These are phyloP conservation scores for Mycena crocata DNA, from an alignment of 768 basidiomycete species.

Conservation along the genomic window DNA sequence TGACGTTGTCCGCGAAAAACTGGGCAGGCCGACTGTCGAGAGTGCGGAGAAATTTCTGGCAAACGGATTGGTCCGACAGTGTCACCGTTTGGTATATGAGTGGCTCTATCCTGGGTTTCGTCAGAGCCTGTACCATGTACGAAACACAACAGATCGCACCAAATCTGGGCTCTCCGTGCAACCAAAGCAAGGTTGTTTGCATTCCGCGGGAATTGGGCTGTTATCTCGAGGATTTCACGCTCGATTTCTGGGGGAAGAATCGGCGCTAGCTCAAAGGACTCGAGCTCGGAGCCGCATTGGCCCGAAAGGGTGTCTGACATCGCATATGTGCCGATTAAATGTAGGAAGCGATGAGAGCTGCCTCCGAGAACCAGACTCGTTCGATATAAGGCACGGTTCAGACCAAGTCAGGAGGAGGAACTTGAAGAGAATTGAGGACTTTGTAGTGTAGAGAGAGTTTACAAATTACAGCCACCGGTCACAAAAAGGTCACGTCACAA, in stretches of 20 bases:
- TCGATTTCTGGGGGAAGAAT: conserved; percentile 39
- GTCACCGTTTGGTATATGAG: conserved; percentile 40
- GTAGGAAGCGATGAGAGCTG: no score
- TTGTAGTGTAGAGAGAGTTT: no score
- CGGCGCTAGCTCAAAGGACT: neutral
- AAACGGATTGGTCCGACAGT: conserved; percentile 29
- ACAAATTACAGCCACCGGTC: no score
- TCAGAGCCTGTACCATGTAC: neutral
- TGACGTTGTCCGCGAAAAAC: conserved; percentile 39
- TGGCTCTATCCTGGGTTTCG: conserved; percentile 37
- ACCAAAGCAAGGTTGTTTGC: conserved; percentile 34
- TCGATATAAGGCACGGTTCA: no score
- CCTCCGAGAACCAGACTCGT: no score
- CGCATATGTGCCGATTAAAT: conserved; percentile 16
- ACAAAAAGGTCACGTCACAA: no score
- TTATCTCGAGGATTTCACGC: conserved; percentile 40
- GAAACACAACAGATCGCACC: conserved; percentile 27
- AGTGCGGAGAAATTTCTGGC: conserved; percentile 34
- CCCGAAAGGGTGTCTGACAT: conserved; percentile 11
- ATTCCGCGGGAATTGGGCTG: conserved; percentile 35
- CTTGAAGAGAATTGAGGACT: no score
- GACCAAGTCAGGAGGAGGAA: no score
- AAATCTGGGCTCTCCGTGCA: conserved; percentile 38
- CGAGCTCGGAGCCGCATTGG: neutral
- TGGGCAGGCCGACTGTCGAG: conserved; percentile 32